Percentiles rank a stretch among this genome's conserved stretches.
phyloP scores from a whole-genome alignment of 495 filamentous ascomycete genomes.

The Aspergillus egyptiacus region DNA sequence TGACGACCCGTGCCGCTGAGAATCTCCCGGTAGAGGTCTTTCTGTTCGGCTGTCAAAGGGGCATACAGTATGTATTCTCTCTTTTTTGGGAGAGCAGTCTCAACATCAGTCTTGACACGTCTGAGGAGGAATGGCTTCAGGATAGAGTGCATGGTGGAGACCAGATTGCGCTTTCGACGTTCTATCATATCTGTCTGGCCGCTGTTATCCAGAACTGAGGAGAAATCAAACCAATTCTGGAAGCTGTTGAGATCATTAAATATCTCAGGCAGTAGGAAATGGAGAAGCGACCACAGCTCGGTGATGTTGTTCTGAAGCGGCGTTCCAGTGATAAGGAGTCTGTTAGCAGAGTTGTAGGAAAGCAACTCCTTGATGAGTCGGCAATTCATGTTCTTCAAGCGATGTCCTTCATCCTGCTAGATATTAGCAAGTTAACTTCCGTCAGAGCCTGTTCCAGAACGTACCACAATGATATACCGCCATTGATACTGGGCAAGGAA shows the following conservation, averaged over 20 bases:
- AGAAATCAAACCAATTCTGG: slow-evolving; percentile 95
- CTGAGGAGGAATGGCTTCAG: slow-evolving; percentile 87
- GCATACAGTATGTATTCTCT: slow-evolving; percentile 93
- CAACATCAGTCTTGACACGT: slow-evolving; percentile 88
- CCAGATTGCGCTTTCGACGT: slow-evolving; percentile 67
- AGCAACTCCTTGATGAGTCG: slow-evolving; percentile 83
- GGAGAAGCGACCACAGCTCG: slow-evolving; percentile 90
- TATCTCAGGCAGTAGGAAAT: slow-evolving; percentile 87
- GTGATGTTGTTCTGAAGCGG: slow-evolving; percentile 93
- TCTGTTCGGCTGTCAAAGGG: slow-evolving; percentile 79
- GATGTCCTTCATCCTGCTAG: slow-evolving; percentile 81
- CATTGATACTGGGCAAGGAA: slow-evolving; percentile 75
- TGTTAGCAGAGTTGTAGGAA: slow-evolving; percentile 79
- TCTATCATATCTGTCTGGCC: slow-evolving; percentile 55
- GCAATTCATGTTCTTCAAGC: slow-evolving; percentile 95
- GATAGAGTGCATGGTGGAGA: slow-evolving; percentile 85
- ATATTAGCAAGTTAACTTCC: neutral
- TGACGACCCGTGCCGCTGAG: slow-evolving; percentile 69
- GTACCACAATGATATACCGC: slow-evolving; percentile 93
- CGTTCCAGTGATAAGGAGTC: slow-evolving; percentile 90
- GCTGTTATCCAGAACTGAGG: slow-evolving; percentile 68
- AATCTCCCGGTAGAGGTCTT: slow-evolving; percentile 84
- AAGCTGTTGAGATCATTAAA: slow-evolving; percentile 88
- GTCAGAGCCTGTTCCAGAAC: slow-evolving; percentile 22
- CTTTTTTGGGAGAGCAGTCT: slow-evolving; percentile 84